Base-by-base conservation (phyloP, 1,284 basidiomycete genomes). In the Ganoderma leucocontextum region DNA sequence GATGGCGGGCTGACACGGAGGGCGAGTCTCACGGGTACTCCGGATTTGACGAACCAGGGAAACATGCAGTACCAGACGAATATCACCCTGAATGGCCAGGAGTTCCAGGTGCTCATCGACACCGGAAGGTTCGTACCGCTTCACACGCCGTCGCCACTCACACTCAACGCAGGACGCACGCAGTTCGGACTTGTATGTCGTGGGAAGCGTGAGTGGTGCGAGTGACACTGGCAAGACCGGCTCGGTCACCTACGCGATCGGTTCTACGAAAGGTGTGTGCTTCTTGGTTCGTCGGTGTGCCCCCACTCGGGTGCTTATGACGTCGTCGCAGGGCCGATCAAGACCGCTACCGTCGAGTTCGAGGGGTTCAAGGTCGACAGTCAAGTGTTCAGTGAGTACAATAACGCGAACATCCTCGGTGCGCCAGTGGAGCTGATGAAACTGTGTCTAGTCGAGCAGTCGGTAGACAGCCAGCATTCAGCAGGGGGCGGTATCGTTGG, bases 341-440 rank as follows among this genome's bases (percentile, higher is more conserved):
- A 87, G 75, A 83, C 84, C 0, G 88, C 86, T 13, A 75, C 78
- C 0, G 75, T 92, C 12, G 78, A 81, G 2, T 89, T 92, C 70
- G 84, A 85, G 38, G 87, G 85, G 4, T 88, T 85, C 75, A 81
- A 75, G 0, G 80, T 92, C 53, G 73, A 82, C 1, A 77, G 86
- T 49, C 91, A 93, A 73, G 90, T 87, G n/a, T 92, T 86, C 75
- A 82, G 90, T 91, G 67, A 65, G 87, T 79, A 36, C 44, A n/a
- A 7, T 19, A 44, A 1, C 19, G 35, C 8, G 17, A 6, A 22
- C 9, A 7, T 29, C 53, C 35, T 63, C 8, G 8, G 41, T 52
- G 47, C 47, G 12, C 22, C 22, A 25, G 22, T 9, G 63, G 38
- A 60, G 17, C 39, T 53, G 22, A 67, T 12, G 25, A n/a, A 2